Percentiles rank a stretch among this genome's conserved stretches.
These are phyloP conservation scores for Colletotrichum tropicicola DNA, from an alignment of 2,329 filamentous ascomycete genomes.

Conservation along the genomic window DNA sequence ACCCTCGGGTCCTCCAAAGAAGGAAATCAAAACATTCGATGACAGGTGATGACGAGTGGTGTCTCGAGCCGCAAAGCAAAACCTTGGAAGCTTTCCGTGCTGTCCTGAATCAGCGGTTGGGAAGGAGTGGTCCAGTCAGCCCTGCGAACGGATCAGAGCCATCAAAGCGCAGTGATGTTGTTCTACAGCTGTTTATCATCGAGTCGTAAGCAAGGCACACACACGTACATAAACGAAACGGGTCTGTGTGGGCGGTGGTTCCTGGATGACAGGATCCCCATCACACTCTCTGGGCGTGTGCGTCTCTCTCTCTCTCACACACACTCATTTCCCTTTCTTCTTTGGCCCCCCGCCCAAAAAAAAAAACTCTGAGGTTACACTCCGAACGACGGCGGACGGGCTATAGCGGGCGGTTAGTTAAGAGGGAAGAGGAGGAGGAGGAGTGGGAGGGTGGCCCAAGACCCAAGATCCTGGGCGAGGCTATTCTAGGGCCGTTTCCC, in stretches of 20 bases:
- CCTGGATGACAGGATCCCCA: background rate
- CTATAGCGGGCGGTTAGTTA: no score
- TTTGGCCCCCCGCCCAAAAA: no score
- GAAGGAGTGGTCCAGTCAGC: background rate
- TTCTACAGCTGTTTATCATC: background rate
- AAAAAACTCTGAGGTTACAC: no score
- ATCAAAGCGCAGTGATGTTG: background rate
- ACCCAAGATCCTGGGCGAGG: background rate
- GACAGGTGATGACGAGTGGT: background rate
- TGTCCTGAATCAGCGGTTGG: no score
- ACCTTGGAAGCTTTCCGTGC: no score
- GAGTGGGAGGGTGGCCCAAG: background rate
- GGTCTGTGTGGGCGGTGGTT: background rate
- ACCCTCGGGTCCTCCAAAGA: no score
- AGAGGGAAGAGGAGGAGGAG: no score
- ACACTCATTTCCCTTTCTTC: background rate
- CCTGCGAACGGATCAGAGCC: background rate
- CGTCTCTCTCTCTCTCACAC: background rate
- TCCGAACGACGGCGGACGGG: no score
- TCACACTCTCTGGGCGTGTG: background rate
- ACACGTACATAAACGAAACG: background rate
- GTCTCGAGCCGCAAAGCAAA: no score
- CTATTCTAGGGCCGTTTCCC: background rate
- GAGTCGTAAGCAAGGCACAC: background rate
- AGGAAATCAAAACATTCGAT: background rate